Evolutionary conservation across 306 rosid genomes (phyloP), one percentile per base, ranked within the genome.

Genomic region (Albizia julibrissin): DNA sequence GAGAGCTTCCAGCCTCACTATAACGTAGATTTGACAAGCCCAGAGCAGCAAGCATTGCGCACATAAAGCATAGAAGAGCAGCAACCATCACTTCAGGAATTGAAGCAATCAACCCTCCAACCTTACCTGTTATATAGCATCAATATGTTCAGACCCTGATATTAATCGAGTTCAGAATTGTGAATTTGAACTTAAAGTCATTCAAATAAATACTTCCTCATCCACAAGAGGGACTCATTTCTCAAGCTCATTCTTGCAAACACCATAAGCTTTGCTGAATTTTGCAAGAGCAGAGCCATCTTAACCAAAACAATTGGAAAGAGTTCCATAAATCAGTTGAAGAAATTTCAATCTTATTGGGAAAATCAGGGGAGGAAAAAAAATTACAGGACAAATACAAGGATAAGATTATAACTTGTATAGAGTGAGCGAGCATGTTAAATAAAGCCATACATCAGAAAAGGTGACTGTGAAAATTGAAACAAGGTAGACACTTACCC

Each of bases 1-100:
- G 97, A 73, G 99, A 95, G 88, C 98, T 95, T 78, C 99, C 98
- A n/a, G 99, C 99, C 90, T 95, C 98, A 81, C 98, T 95, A 46
- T 95, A 95, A 22, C 99, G 99, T 77, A 95, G 94, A 87, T 95
- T 95, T 54, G 99, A 95, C 88, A 95, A 87, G 81, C 98, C 98
- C 73, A 94, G 86, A 50, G 98, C 99, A 11, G 97, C 82, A 82
- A 93, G 96, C 99, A 95, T 93, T 62, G 96, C 99, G 92, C 99
- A 95, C 98, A 93, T 93, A 78, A 89, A 93, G 88, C 99, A 95
- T 58, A 95, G 94, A 34, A 95, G 97, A 73, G 97, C 99, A 64
- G 99, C 98, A 85, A 95, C 97, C 89, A 95, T 93, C 74, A 95
- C 99, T 68, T 90, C 90, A 19, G 99, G 99, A 80, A 95, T 92